These are phyloP conservation scores for Crithidia acanthocephali DNA, from an alignment of 208 protist species.

Conservation along the genomic window DNA sequence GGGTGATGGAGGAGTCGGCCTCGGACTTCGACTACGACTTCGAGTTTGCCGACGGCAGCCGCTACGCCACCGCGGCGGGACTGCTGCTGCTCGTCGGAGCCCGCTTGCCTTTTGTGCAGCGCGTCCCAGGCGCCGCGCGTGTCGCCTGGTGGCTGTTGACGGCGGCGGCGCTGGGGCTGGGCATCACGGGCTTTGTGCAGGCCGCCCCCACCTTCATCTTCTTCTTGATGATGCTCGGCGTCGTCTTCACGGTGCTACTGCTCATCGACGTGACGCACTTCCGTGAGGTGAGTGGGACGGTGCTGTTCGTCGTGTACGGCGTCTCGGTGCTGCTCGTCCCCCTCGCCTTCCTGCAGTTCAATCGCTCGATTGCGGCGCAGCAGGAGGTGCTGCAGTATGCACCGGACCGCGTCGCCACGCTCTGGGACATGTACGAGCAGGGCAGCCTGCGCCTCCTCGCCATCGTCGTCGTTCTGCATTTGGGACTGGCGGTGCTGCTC, in stretches of 20 bases:
- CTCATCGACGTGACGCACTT: slow-evolving; percentile 74
- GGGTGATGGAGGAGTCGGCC: slow-evolving; percentile 29
- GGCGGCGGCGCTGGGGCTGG: slow-evolving; percentile 45
- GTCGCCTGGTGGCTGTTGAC: slow-evolving; percentile 56
- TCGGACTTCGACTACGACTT: slow-evolving; percentile 52
- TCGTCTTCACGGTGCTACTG: slow-evolving; percentile 60
- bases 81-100: slow-evolving; percentile 49
- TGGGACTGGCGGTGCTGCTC: slow-evolving; percentile 74
- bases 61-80: slow-evolving; percentile 39
- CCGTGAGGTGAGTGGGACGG: slow-evolving; percentile 40
- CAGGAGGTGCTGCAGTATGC: slow-evolving; percentile 39
- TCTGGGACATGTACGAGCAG: slow-evolving; percentile 70
- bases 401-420: slow-evolving; percentile 23
- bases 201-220: slow-evolving; percentile 52
- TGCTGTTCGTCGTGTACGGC: slow-evolving; percentile 39
- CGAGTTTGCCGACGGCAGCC: slow-evolving; percentile 37
- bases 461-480: slow-evolving; percentile 46
- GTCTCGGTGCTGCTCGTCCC: slow-evolving; percentile 29
- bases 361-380: slow-evolving; percentile 21
- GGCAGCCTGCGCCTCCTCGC: slow-evolving; percentile 63
- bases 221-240: slow-evolving; percentile 45
- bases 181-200: slow-evolving; percentile 60
- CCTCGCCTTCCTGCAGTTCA: slow-evolving; percentile 36
- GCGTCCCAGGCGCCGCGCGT: slow-evolving; percentile 40
- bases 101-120: slow-evolving; percentile 38